These are phyloP conservation scores for Hydnum rufescens DNA, from an alignment of 768 basidiomycete species.

Conservation along the genomic window DNA sequence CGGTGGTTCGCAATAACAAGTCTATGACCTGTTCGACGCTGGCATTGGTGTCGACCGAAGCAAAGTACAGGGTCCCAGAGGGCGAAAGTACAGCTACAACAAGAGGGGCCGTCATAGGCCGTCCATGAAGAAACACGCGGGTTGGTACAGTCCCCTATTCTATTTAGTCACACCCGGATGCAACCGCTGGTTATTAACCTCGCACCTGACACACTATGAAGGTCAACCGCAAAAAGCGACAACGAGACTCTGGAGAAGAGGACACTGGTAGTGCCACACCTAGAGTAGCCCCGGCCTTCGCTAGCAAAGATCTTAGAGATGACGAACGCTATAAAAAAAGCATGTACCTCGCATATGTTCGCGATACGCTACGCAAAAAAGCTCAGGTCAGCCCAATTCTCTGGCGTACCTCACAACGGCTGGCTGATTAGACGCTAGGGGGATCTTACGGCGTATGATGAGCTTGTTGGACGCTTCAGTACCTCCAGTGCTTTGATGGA, in stretches of 20 bases:
- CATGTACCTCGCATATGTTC: constrained; percentile 69
- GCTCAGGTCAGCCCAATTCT: constrained; percentile 19
- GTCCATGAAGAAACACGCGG: too few species aligned
- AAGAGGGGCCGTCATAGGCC: constrained; percentile 15
- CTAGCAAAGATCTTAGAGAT: background rate
- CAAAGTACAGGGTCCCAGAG: constrained; percentile 41
- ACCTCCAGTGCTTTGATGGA: constrained; percentile 20
- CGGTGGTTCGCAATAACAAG: constrained; percentile 26
- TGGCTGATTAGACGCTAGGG: constrained; percentile 28
- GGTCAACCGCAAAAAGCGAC: background rate
- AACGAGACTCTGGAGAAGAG: background rate
- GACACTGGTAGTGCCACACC: too few species aligned
- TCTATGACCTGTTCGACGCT: constrained; percentile 42
- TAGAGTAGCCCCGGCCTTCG: too few species aligned
- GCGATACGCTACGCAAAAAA: constrained; percentile 62
- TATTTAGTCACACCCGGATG: too few species aligned
- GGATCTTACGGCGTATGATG: constrained; percentile 55
- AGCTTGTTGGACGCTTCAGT: constrained; percentile 76
- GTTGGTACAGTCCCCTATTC: too few species aligned
- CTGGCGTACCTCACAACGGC: background rate
- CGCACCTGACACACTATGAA: too few species aligned
- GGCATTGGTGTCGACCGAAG: constrained; percentile 32
- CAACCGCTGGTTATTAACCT: too few species aligned
- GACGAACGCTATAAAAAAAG: constrained; percentile 60
- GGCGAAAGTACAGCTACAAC: constrained; percentile 42